Base-by-base conservation (phyloP, 176 grass and related monocot species). In the Juncus inflexus region DNA sequence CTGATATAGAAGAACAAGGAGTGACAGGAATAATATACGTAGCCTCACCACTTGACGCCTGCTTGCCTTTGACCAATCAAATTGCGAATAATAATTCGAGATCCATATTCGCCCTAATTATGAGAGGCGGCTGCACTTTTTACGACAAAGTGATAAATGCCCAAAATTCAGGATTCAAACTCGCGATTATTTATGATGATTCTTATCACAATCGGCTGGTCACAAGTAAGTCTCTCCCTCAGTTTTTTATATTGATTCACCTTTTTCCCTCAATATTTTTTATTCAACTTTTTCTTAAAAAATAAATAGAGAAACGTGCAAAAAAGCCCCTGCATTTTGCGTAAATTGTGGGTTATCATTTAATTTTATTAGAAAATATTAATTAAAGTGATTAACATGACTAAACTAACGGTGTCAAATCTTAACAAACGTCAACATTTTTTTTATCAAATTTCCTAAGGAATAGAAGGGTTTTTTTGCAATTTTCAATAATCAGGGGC, bases 101-200 rank as follows among this genome's bases (percentile, higher is more conserved):
- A 59, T 72, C 76, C 60, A 88, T 75, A 62, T 91, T 91, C 79
- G 87, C 77, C 6, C 78, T 97, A 80, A 70, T 97, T 72, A 75
- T 72, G 76, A 84, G 94, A 77, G 94, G 94, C 4, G 80, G 82
- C 13, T 97, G 88, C 75, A 74, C 86, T 49, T 97, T 97, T 72
- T 84, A 86, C 4, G 82, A 76, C 50, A 89, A 97, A 89, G 83
- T 82, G 75, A 89, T 77, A 70, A 83, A 80, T 84, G 94, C 75
- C 62, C 83, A 97, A 77, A 8, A 80, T 82, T 84, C 85, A 13
- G 83, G 94, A 53, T 97, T 84, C 53, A 83, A 89, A 74, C 78
- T 86, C 65, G 80, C 52, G 16, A 80, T 97, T 60, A 85, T 97
- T 60, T 86, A 91, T 72, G 88, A 97, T 51, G 64, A 91, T 66